Evolutionary conservation across 2,329 filamentous ascomycete genomes (phyloP).

Genomic region (Zopfia rhizophila): DNA sequence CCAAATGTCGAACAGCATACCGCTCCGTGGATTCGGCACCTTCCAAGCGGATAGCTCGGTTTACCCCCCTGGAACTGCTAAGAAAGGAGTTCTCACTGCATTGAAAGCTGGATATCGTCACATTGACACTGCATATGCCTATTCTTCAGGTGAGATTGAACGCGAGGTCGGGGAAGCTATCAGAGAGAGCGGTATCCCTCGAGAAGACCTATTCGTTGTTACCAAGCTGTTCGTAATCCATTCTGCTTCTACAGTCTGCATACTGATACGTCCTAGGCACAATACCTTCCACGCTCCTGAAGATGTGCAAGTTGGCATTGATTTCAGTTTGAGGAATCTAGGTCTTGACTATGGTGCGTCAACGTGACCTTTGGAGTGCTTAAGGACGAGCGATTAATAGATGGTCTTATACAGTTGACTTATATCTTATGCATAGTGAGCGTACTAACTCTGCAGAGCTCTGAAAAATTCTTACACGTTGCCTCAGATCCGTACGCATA

Average conservation of each 20-base stretch:
- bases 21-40: constrained; percentile 1
- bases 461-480: too few relatives aligned
- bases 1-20: too few relatives aligned
- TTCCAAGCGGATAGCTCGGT: constrained; percentile 2
- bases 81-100: constrained; percentile 66
- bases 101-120: constrained; percentile 64
- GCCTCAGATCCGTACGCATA: constrained; percentile 8
- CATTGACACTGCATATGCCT: constrained; percentile 3
- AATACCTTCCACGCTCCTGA: constrained; percentile 7
- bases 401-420: constrained; percentile 1
- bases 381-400: too few relatives aligned
- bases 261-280: background rate
- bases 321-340: constrained; percentile 4
- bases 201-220: constrained; percentile 59
- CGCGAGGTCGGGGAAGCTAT: constrained; percentile 39
- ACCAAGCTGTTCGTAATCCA: constrained; percentile 8
- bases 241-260: background rate
- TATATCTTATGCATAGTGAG: constrained; percentile 9
- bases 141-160: constrained; percentile 2
- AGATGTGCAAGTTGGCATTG: constrained; percentile 4
- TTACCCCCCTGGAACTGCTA: constrained; percentile 4
- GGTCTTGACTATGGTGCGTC: constrained; percentile 7
- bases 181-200: constrained; percentile 56
- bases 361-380: too few relatives aligned
- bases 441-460: background rate